Evolutionary conservation across 495 filamentous ascomycete genomes (phyloP).

Genomic region (Hyaloscypha bicolor): DNA sequence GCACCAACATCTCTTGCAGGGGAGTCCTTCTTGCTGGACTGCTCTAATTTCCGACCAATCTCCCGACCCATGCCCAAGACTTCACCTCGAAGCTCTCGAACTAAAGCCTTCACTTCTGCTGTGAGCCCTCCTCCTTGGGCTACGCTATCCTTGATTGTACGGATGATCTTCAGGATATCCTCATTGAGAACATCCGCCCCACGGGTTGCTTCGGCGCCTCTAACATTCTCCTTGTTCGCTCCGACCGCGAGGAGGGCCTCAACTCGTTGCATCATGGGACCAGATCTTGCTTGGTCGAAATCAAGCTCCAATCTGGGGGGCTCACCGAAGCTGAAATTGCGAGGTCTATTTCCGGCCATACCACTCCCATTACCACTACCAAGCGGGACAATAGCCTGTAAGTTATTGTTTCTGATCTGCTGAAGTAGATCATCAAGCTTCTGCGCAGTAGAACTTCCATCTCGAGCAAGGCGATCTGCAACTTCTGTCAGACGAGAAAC

Average conservation of each 20-base stretch:
- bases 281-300: constrained; percentile 40
- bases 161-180: constrained; percentile 76
- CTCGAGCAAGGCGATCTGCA: constrained; percentile 57
- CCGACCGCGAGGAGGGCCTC: constrained; percentile 35
- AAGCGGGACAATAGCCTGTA: constrained; percentile 58
- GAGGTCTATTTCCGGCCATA: constrained; percentile 21
- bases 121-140: constrained; percentile 82
- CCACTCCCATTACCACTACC: constrained; percentile 28
- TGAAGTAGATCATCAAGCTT: constrained; percentile 84
- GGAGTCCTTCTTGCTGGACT: constrained; percentile 46
- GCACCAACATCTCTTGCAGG: constrained; percentile 52
- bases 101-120: constrained; percentile 84
- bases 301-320: constrained; percentile 49
- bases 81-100: constrained; percentile 87
- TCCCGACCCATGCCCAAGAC: constrained; percentile 92
- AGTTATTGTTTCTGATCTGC: constrained; percentile 69
- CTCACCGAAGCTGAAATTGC: constrained; percentile 50
- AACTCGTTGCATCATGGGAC: constrained; percentile 43
- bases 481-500: constrained; percentile 69
- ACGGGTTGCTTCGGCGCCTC: constrained; percentile 33
- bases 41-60: constrained; percentile 79
- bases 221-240: constrained; percentile 36
- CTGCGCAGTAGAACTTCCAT: constrained; percentile 64
- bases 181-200: constrained; percentile 55
- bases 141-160: constrained; percentile 84